Percentiles rank a stretch among this genome's conserved stretches.
phyloP scores from a whole-genome alignment of 2,329 filamentous ascomycete species.

The Cladosporium sp. region DNA sequence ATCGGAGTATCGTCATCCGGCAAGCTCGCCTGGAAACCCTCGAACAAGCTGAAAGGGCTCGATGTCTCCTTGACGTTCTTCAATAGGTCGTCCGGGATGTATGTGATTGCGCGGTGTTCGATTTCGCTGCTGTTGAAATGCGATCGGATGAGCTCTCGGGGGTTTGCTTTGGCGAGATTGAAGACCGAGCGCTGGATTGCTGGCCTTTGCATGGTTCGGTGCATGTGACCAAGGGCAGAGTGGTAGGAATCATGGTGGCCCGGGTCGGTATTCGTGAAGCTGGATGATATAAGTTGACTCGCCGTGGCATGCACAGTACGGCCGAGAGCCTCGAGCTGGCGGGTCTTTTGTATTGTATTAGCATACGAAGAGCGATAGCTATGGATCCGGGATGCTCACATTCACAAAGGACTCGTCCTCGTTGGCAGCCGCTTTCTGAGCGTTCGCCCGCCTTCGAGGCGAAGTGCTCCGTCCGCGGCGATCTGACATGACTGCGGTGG shows the following conservation, averaged over 20 bases:
- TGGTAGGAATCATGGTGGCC: conserved; percentile 66
- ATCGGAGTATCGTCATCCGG: conserved; percentile 60
- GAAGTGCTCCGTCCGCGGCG: conserved; percentile 36
- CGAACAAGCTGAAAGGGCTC: conserved; percentile 88
- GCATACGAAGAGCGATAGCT: neutral
- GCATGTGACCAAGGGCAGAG: conserved; percentile 82
- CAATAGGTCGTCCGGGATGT: conserved; percentile 86
- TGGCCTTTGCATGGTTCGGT: conserved; percentile 83
- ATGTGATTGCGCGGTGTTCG: conserved; percentile 86
- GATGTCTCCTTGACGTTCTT: conserved; percentile 83
- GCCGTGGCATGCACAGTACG: conserved; percentile 95
- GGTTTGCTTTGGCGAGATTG: conserved; percentile 84
- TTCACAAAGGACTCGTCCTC: conserved; percentile 23
- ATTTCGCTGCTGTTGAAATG: conserved; percentile 90
- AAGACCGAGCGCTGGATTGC: conserved; percentile 87
- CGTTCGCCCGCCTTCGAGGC: conserved; percentile 24
- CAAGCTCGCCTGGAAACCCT: conserved; percentile 90
- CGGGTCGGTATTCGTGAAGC: conserved; percentile 44
- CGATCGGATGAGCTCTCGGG: conserved; percentile 90
- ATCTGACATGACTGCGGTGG: conserved; percentile 27
- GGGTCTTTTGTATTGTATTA: conserved; percentile 58
- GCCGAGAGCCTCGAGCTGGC: conserved; percentile 87
- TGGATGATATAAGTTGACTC: conserved; percentile 71
- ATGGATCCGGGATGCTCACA: neutral
- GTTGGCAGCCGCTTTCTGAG: conserved; percentile 9